Conservation (phyloP, 2,329 filamentous ascomycete species). For the Dactylellina cionopaga region DNA sequence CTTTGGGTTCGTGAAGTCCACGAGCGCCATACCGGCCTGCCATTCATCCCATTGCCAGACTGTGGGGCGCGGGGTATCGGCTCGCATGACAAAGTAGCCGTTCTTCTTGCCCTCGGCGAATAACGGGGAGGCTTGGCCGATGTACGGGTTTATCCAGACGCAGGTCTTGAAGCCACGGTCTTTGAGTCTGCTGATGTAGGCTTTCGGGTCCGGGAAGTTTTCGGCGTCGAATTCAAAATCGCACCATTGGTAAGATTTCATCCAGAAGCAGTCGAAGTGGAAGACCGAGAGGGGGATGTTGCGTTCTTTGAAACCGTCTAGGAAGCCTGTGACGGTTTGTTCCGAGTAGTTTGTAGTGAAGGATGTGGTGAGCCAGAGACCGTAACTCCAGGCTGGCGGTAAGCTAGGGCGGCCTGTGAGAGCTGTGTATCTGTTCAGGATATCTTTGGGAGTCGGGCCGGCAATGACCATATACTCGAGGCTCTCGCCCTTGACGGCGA, state of each 20-base stretch:
- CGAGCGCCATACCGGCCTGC: constrained; percentile 79
- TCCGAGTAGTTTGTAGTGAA: constrained; percentile 80
- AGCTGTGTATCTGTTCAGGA: constrained; percentile 73
- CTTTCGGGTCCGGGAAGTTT: constrained; percentile 74
- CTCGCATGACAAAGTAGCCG: constrained; percentile 75
- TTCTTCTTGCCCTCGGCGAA: constrained; percentile 73
- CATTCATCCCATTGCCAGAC: constrained; percentile 81
- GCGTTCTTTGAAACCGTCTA: constrained; percentile 74
- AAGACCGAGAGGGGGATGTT: constrained; percentile 76
- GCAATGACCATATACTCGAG: constrained; percentile 80
- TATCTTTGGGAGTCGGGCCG: constrained; percentile 76
- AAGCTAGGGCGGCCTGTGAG: constrained; percentile 73
- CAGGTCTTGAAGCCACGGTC: constrained; percentile 73
- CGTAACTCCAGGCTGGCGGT: constrained; percentile 78
- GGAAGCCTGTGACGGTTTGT: constrained; percentile 72
- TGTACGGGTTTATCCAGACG: constrained; percentile 81
- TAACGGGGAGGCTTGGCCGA: constrained; percentile 74
- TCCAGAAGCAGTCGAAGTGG: constrained; percentile 82
- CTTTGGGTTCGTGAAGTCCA: constrained; percentile 78
- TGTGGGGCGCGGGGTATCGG: constrained; percentile 67
- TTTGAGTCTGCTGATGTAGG: constrained; percentile 73
- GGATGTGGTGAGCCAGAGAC: constrained; percentile 79
- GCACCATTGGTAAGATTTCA: constrained; percentile 78
- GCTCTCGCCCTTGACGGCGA: constrained; percentile 74
- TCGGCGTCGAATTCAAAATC: constrained; percentile 77